Conservation (phyloP, 1,284 basidiomycete species). For the Irpex rosettiformis region DNA sequence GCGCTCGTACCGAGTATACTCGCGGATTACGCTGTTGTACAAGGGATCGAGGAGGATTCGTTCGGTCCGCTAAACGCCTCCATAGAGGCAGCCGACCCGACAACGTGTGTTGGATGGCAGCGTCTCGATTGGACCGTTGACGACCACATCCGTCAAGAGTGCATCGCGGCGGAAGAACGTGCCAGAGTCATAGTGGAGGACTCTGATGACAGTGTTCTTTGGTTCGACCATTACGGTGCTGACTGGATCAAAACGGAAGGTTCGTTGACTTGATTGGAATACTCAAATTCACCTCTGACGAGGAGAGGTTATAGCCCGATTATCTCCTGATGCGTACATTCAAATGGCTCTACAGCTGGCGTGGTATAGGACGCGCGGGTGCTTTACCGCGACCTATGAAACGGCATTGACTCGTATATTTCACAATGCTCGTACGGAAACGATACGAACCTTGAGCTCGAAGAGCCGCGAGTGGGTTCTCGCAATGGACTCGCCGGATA, state of each 20-base stretch:
- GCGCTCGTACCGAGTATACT: conserved; percentile 90
- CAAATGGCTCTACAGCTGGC: conserved; percentile 95
- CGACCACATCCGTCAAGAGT: conserved; percentile 54
- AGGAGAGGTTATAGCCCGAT: conserved; percentile 50
- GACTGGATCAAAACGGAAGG: conserved; percentile 88
- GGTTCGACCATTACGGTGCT: conserved; percentile 84
- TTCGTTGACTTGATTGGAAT: conserved; percentile 39
- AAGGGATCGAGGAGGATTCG: conserved; percentile 50
- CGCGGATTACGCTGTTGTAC: conserved; percentile 79
- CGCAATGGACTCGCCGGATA: conserved; percentile 67
- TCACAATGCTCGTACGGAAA: conserved; percentile 90
- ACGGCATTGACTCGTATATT: conserved; percentile 92
- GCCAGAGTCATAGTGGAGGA: conserved; percentile 68
- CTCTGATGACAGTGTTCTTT: conserved; percentile 83
- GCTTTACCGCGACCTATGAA: conserved; percentile 91
- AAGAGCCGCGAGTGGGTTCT: conserved; percentile 83
- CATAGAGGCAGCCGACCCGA: neutral
- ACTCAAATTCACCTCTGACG: conserved; percentile 7
- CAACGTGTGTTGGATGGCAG: conserved; percentile 42
- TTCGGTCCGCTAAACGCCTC: conserved; percentile 21
- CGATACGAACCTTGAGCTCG: conserved; percentile 76
- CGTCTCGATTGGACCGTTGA: conserved; percentile 80
- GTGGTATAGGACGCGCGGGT: conserved; percentile 78
- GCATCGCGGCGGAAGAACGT: conserved; percentile 53
- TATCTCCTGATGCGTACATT: conserved; percentile 87